A percentile compares a stretch with the other conserved stretches of the same genome.
Evolutionary conservation across 1,139 yeast species (phyloP).

Genomic region (Candida neerlandica): DNA sequence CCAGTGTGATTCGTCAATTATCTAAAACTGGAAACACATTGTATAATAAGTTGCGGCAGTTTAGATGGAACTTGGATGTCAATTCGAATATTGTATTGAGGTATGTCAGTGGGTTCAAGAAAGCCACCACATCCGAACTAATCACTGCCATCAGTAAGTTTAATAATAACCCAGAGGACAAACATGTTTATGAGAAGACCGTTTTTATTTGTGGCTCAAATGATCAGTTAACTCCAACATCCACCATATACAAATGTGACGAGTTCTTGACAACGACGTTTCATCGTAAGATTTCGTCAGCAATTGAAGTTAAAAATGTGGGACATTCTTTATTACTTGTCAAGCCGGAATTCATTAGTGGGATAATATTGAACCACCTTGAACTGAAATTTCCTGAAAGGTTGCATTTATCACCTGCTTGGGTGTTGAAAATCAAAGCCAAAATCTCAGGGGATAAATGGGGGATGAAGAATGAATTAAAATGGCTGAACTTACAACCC

Average conservation of each 20-base stretch:
- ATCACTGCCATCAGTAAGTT: constrained; percentile 38
- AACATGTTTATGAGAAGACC: constrained; percentile 41
- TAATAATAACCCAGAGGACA: constrained; percentile 35
- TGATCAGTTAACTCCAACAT: constrained; percentile 58
- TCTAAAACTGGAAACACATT: constrained; percentile 29
- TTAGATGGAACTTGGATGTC: constrained; percentile 73
- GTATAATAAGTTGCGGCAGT: constrained; percentile 56
- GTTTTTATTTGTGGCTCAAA: constrained; percentile 59
- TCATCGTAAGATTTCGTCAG: constrained; percentile 32
- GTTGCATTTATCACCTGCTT: constrained; percentile 56
- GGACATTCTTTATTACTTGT: constrained; percentile 70
- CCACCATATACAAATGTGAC: constrained; percentile 29
- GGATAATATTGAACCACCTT: constrained; percentile 61
- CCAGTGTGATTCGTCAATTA: constrained; percentile 59
- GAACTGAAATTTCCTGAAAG: constrained; percentile 51
- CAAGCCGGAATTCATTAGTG: constrained; percentile 67
- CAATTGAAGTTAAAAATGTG: constrained; percentile 50
- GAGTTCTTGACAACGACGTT: constrained; percentile 27
- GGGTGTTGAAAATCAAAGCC: constrained; percentile 67
- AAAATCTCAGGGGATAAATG: constrained; percentile 69
- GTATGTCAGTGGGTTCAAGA: constrained; percentile 52
- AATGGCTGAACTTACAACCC: constrained; percentile 64
- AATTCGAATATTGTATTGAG: constrained; percentile 55
- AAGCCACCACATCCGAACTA: constrained; percentile 49
- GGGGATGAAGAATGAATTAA: constrained; percentile 75